Evolutionary conservation across 371 early-diverging fungal species (phyloP).

Genomic region (Lichtheimia hyalospora): DNA sequence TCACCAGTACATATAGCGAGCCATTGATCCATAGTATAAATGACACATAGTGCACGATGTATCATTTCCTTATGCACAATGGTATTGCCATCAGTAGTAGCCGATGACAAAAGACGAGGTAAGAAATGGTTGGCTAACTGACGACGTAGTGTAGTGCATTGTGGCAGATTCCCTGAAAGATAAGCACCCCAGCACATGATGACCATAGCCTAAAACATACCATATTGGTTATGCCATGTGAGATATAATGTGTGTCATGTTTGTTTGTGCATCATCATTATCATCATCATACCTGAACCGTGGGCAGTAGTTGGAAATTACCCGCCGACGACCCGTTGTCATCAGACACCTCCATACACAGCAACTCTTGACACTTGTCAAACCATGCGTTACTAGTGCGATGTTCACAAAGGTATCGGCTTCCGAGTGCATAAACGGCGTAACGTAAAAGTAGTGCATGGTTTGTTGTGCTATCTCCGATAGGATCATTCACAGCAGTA

Average conservation of each 20-base stretch:
- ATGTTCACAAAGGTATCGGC: conserved; percentile 18
- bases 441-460: conserved; percentile 17
- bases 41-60: conserved; percentile 39
- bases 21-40: conserved; percentile 40
- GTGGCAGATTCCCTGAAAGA: conserved; percentile 29
- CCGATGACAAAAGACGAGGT: too few relatives aligned
- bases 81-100: not conserved
- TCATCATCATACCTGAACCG: conserved; percentile 26
- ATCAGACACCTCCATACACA: too few relatives aligned
- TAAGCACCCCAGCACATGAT: conserved; percentile 46
- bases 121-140: conserved; percentile 6
- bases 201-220: conserved; percentile 25
- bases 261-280: not conserved
- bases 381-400: conserved; percentile 8
- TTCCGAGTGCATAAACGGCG: conserved; percentile 38
- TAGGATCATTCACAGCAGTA: too few relatives aligned
- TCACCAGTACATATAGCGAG: conserved; percentile 22
- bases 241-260: not conserved
- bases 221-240: not conserved
- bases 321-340: not conserved
- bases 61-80: conserved; percentile 27
- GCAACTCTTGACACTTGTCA: conserved; percentile 2
- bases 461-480: too few relatives aligned
- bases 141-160: conserved; percentile 23
- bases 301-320: conserved; percentile 14